Base-by-base conservation (phyloP, 1,284 basidiomycete species). In the Cutaneotrichosporon spelunceum region DNA sequence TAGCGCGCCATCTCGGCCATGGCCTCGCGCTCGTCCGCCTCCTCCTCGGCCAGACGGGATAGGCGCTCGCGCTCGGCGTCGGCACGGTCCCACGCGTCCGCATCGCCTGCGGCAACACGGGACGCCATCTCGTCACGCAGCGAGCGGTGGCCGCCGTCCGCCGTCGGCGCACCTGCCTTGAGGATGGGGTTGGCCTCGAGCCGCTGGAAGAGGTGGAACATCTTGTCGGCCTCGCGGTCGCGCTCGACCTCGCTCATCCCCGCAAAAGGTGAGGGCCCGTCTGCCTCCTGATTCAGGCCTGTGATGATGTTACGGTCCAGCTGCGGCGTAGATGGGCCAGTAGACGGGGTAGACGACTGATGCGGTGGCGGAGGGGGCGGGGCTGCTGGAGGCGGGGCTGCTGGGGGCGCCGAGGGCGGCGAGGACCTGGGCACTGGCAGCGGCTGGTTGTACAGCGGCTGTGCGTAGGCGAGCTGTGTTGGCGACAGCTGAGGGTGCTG, bases 211-310 rank as follows among this genome's bases (percentile, higher is more conserved):
- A 96, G 81, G 26, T 88, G 86, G 72, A 95, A 91, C 49, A 97
- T 80, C 72, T 87, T 88, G 80, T 95, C 93, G 50, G 92, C 89
- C 79, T 97, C 93, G 16, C 81, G 81, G 72, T 94, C 90, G 76
- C 93, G 93, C 81, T 96, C 92, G 72, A 93, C 92, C 23, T 93
- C 87, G 0, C 89, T 88, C 91, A 96, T 93, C 47, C 87, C 84
- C 7, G 69, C 69, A 23, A 77, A 66, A 60, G 33, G 73, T 64
- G 60, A 73, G 65, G 13, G 72, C 67, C 57, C 69, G 70, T 30
- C 69, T 60, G 36, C 16, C 1, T 80, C 19, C 81, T 82, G 19
- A 84, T 84, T 34, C 29, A 65, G 64, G 21, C 88, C 90, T 1
- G 89, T 93, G 71, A 92, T 91, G 0, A 90, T 89, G 73, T 92